These are phyloP conservation scores for Usnea hakonensis DNA, from an alignment of 495 filamentous ascomycete species.

Conservation along the genomic window DNA sequence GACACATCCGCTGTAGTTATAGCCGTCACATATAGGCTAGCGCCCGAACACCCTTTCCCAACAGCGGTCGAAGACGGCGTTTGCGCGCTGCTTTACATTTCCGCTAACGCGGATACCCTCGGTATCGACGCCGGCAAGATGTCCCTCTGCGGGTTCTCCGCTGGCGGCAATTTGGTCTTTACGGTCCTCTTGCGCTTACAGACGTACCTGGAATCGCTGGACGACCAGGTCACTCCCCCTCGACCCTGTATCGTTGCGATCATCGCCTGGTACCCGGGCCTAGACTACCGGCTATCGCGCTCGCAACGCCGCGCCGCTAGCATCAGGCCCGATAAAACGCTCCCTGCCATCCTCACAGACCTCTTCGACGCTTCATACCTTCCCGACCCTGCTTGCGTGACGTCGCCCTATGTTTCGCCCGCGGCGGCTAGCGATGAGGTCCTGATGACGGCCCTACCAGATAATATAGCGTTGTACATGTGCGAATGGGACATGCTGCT, in stretches of 20 bases:
- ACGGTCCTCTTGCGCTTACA: constrained; percentile 67
- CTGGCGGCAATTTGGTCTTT: constrained; percentile 78
- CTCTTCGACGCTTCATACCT: constrained; percentile 87
- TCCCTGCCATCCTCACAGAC: constrained; percentile 64
- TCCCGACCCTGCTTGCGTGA: constrained; percentile 40
- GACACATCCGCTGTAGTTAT: constrained; percentile 56
- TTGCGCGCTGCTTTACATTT: constrained; percentile 60
- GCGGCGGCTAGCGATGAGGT: constrained; percentile 50
- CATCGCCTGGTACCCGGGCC: constrained; percentile 76
- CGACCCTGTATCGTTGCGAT: constrained; percentile 40
- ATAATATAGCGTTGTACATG: constrained; percentile 63
- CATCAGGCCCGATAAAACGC: constrained; percentile 59
- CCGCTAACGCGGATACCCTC: constrained; percentile 48
- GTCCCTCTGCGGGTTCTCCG: constrained; percentile 75
- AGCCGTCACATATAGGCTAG: constrained; percentile 68
- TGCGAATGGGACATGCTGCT: constrained; percentile 92
- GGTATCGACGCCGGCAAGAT: constrained; percentile 54
- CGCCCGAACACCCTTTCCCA: constrained; percentile 72
- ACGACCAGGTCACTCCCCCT: not conserved
- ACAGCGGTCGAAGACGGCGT: constrained; percentile 68
- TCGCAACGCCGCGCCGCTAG: constrained; percentile 61
- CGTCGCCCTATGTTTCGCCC: constrained; percentile 56
- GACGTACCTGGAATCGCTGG: constrained; percentile 26
- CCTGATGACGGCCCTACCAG: constrained; percentile 46
- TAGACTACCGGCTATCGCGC: constrained; percentile 72